These are phyloP conservation scores for Alectoria sarmentosa DNA, from an alignment of 495 filamentous ascomycete species.

Conservation along the genomic window DNA sequence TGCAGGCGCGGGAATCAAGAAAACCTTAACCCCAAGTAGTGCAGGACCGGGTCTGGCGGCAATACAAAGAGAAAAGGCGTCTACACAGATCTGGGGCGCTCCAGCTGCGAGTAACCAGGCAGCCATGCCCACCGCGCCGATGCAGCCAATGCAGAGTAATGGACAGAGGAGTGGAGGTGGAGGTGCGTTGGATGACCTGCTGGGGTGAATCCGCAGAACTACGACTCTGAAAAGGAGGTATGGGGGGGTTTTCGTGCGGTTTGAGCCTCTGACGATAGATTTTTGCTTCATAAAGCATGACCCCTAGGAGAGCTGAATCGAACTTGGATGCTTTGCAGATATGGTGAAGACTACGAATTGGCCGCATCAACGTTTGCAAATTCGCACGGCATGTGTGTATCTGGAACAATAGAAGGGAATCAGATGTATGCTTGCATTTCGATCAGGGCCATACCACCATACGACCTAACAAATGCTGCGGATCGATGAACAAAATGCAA, in stretches of 20 bases:
- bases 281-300: neutral
- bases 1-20: constrained; percentile 64
- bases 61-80: constrained; percentile 93
- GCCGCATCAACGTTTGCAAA: neutral
- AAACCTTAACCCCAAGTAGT: constrained; percentile 47
- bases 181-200: constrained; percentile 56
- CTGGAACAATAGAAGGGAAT: neutral
- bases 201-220: constrained; percentile 41
- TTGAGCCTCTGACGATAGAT: neutral
- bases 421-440: neutral
- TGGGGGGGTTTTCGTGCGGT: neutral
- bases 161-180: constrained; percentile 36
- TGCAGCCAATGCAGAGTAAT: constrained; percentile 31
- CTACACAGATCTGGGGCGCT: constrained; percentile 87
- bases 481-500: neutral
- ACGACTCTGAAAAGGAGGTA: neutral
- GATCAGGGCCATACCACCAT: neutral
- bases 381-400: neutral
- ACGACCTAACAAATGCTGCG: neutral
- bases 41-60: constrained; percentile 76
- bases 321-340: constrained; percentile 8
- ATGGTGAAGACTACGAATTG: neutral
- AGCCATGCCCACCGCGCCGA: constrained; percentile 30
- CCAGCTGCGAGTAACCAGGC: constrained; percentile 36
- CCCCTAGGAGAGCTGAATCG: neutral